Base-by-base conservation (phyloP, 805 yeast genomes). In the Candida rishiriensis region DNA sequence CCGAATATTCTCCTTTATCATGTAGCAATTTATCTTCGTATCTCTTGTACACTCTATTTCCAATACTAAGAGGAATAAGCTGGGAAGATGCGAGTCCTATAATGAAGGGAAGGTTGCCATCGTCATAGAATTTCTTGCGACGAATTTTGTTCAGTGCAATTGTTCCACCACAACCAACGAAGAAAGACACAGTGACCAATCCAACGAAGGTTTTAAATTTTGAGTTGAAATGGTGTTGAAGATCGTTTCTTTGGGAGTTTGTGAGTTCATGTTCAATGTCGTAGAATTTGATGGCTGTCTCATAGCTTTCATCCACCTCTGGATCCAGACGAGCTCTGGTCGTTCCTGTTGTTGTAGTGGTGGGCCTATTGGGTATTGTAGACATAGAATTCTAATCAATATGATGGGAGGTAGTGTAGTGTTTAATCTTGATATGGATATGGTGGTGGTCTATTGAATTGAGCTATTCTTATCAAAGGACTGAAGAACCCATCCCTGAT, bases 1-100 rank as follows among this genome's bases (percentile, higher is more conserved):
- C 46, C 10, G 61, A 53, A 9, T 54, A 48, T n/a, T 51, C 53
- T 9, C 64, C 64, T 30, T 30, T n/a, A 9, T 30, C 9, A 21
- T 5, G 26, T 21, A 7, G 7, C 33, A 30, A 9, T 30, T 9
- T 30, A 30, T 30, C 13, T 30, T 30, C 33, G 5, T 6, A n/a
- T 4, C 33, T 30, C 14, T 12, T 30, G 14, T 13, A 30, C 3
- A 30, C 13, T 30, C 14, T 5, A 30, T 12, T 12, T 30, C 33
- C 33, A 13, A 30, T 5, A 13, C 6, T 30, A 13, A 12, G 6
- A 30, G 33, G 33, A 13, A 30, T 3, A 4, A 30, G 14, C 14
- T 30, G 33, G 13, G 33, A 12, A 4, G 14, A 12, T 30, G 9
- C 5, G 13, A 30, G 14, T 5, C 33, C 33, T 6, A 6, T 10